Conservation (phyloP, 257 asterid species). For the Vinca minor region DNA sequence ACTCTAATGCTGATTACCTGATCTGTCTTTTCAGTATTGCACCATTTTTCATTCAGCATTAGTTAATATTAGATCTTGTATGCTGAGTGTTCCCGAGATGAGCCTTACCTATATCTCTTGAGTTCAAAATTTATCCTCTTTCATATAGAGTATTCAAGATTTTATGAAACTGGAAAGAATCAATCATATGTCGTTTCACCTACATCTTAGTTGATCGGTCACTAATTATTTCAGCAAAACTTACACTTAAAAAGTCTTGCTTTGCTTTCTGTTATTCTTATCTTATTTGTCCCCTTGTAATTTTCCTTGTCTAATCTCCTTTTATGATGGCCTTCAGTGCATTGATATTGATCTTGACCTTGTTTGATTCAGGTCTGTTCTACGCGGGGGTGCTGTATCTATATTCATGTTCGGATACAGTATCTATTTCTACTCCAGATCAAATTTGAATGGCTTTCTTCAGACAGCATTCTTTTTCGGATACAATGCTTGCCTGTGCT, state of each 20-base stretch:
- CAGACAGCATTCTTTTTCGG: slow-evolving; percentile 60
- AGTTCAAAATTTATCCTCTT: too few relatives aligned
- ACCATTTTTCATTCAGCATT: too few relatives aligned
- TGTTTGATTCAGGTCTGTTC: slow-evolving; percentile 51
- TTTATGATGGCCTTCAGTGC: not conserved
- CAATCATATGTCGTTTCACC: not conserved
- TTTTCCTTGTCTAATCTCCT: not conserved
- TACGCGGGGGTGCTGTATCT: slow-evolving; percentile 76
- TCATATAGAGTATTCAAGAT: not conserved
- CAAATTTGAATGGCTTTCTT: slow-evolving; percentile 60
- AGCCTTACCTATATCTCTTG: too few relatives aligned
- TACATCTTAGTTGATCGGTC: too few relatives aligned
- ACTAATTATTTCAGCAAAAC: not conserved
- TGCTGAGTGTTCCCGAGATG: too few relatives aligned
- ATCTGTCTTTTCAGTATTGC: not conserved
- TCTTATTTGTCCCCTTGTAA: not conserved
- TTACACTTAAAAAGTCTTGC: not conserved
- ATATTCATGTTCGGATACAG: slow-evolving; percentile 57
- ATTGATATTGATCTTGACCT: slow-evolving; percentile 3
- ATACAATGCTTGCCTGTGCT: slow-evolving; percentile 63
- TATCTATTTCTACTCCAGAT: slow-evolving; percentile 47
- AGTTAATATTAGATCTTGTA: too few relatives aligned
- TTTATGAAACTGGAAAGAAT: not conserved
- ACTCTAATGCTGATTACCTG: not conserved
- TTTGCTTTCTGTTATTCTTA: not conserved